These are phyloP conservation scores for Amaranthus tricolor DNA, from an alignment of 179 eudicot species.

Conservation along the genomic window DNA sequence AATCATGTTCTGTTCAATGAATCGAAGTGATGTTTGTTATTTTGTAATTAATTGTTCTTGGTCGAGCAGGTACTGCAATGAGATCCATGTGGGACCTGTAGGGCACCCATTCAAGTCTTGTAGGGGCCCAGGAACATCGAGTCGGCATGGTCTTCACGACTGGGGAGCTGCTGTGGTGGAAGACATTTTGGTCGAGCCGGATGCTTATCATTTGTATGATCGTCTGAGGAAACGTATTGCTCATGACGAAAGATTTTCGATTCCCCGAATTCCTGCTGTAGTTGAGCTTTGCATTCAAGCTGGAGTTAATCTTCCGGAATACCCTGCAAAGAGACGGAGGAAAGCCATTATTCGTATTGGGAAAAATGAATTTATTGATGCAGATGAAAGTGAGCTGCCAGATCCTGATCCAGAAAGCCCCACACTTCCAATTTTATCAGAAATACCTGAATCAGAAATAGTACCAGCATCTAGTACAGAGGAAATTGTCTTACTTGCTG, in stretches of 20 bases:
- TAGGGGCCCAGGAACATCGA: constrained; percentile 61
- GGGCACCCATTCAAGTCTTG: constrained; percentile 93
- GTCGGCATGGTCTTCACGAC: constrained; percentile 67
- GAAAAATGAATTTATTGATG: constrained; percentile 80
- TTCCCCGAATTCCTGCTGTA: constrained; percentile 82
- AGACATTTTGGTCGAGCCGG: constrained; percentile 68
- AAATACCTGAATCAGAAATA: constrained; percentile 47
- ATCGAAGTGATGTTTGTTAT: not conserved
- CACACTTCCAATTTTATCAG: constrained; percentile 43
- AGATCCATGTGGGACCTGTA: constrained; percentile 81
- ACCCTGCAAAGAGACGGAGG: constrained; percentile 81
- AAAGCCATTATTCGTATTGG: constrained; percentile 67
- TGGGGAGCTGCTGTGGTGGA: constrained; percentile 67
- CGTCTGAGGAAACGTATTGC: constrained; percentile 76
- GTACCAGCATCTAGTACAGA: constrained; percentile 49
- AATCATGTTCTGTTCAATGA: not conserved
- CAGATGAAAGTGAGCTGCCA: constrained; percentile 85
- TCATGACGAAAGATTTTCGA: constrained; percentile 77
- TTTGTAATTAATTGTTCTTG: not conserved
- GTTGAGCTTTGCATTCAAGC: constrained; percentile 96
- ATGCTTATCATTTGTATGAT: constrained; percentile 79
- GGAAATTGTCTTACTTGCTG: constrained; percentile 60
- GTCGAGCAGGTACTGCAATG: constrained; percentile 68
- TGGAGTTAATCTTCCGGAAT: constrained; percentile 71
- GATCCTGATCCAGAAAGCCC: constrained; percentile 59